These are phyloP conservation scores for Phialocephala sp. DNA, from an alignment of 2,329 filamentous ascomycete genomes.

Conservation along the genomic window DNA sequence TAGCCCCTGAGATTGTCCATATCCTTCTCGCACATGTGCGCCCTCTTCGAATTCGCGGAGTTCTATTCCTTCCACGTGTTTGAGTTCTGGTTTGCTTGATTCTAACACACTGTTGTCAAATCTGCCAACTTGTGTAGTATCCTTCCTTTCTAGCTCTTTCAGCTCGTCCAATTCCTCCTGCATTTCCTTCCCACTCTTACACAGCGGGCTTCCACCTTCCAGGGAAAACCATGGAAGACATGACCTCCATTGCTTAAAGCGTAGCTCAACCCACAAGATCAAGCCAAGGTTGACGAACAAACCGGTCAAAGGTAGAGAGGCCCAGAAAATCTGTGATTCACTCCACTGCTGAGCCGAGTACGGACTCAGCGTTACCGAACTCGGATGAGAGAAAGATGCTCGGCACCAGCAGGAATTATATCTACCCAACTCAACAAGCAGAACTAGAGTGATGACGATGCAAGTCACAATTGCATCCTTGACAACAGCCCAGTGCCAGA, in stretches of 20 bases:
- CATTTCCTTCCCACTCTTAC: conserved; percentile 6
- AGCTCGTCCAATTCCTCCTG: conserved; percentile 8
- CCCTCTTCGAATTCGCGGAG: too few relatives aligned
- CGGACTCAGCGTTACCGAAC: neutral
- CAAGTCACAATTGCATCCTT: conserved; percentile 14
- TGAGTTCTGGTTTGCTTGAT: too few relatives aligned
- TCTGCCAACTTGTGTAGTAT: neutral
- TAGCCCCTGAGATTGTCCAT: too few relatives aligned
- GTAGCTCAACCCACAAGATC: neutral
- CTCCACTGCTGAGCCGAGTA: conserved; percentile 1
- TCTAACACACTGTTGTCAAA: neutral
- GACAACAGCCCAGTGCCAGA: conserved; percentile 10
- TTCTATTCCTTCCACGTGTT: too few relatives aligned
- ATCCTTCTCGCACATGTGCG: too few relatives aligned
- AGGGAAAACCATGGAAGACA: neutral
- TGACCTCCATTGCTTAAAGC: neutral
- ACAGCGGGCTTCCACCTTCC: conserved; percentile 12
- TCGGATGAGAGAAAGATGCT: conserved; percentile 14
- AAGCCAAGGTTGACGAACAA: neutral
- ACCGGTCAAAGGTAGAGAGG: neutral
- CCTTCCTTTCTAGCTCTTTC: conserved; percentile 3
- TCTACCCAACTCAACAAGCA: conserved; percentile 14
- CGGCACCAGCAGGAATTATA: conserved; percentile 21
- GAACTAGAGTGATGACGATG: conserved; percentile 2
- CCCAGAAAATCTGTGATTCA: neutral